Base-by-base conservation (phyloP, 768 basidiomycete species). In the Suillus weaverae region DNA sequence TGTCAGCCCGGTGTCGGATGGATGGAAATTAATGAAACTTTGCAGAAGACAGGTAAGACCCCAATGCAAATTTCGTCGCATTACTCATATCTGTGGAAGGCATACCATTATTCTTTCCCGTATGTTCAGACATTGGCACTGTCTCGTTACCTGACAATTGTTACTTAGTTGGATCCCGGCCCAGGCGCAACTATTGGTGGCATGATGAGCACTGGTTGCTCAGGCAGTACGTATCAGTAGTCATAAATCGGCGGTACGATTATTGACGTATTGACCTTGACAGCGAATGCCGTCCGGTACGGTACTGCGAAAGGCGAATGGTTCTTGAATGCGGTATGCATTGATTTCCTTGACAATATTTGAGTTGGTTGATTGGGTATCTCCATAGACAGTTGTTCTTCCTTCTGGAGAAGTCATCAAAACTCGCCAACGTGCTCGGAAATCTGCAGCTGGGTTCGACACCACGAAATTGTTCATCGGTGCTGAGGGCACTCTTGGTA, bases 381-480 rank as follows among this genome's bases (percentile, higher is more conserved):
- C 22, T 32, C 26, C 5, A 32, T 65, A 95, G 89, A 97, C 94
- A 0, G 91, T 95, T 2, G 95, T 97, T 0, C 85, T 97, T 3
- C 92, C 95, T 2, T 88, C 86, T 6, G 95, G 95, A 1, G 86
- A 94, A 72, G 89, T 97, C 14, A 95, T 97, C 73, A 95, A 95
- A 72, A 97, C 95, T 2, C 86, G 94, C 4, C 79, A 83, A 30
- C 81, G 91, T 33, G 83, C 91, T 4, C 80, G 94, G 39, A 97
- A 97, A 72, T 94, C 90, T 0, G 89, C 94, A 0, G 92, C 94
- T 0, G 95, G 95, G 1, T 95, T 91, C 66, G 95, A 97, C 70
- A 77, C 83, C 1, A 94, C 92, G 0, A 95, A 95, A 64, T 70
- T 95, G 7, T 95, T 96, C 75, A 90, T 95, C 57, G 94, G 94